Evolutionary conservation across 2,329 filamentous ascomycete genomes (phyloP).

Genomic region (Coniochaeta hoffmannii): DNA sequence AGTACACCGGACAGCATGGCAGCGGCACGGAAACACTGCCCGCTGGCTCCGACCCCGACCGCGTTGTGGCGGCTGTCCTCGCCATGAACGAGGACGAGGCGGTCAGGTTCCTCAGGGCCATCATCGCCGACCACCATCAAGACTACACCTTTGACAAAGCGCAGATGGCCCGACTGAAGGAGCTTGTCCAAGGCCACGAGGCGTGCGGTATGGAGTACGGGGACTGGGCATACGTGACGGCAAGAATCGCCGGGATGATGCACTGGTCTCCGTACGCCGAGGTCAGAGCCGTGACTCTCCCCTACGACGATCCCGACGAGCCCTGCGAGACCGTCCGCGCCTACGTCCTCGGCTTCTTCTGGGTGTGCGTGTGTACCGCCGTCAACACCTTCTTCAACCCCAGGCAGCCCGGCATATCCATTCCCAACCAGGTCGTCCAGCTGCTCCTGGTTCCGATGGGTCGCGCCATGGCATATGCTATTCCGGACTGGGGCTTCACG

Average conservation of each 20-base stretch:
- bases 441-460: constrained; percentile 39
- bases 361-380: constrained; percentile 30
- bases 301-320: constrained; percentile 24
- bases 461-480: constrained; percentile 30
- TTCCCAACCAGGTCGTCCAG: constrained; percentile 34
- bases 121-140: constrained; percentile 1
- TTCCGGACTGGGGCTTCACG: constrained; percentile 38
- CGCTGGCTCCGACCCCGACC: constrained; percentile 6
- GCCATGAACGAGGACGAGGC: constrained; percentile 7
- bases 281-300: constrained; percentile 31
- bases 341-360: constrained; percentile 32
- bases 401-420: constrained; percentile 8
- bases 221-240: constrained; percentile 14
- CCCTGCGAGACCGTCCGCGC: constrained; percentile 34
- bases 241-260: constrained; percentile 30
- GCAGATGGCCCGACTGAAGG: constrained; percentile 29
- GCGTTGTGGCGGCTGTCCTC: constrained; percentile 6
- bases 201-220: constrained; percentile 21
- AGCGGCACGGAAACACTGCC: constrained; percentile 6
- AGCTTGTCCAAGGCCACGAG: constrained; percentile 28
- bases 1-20: constrained; percentile 7
- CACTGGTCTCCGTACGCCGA: constrained; percentile 33
- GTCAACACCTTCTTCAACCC: constrained; percentile 33
- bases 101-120: neutral
- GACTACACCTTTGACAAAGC: constrained; percentile 4